Percentiles rank a stretch among this genome's conserved stretches.
Evolutionary conservation across 2,329 filamentous ascomycete genomes (phyloP).

Genomic region (Exophiala phaeomuriformis): DNA sequence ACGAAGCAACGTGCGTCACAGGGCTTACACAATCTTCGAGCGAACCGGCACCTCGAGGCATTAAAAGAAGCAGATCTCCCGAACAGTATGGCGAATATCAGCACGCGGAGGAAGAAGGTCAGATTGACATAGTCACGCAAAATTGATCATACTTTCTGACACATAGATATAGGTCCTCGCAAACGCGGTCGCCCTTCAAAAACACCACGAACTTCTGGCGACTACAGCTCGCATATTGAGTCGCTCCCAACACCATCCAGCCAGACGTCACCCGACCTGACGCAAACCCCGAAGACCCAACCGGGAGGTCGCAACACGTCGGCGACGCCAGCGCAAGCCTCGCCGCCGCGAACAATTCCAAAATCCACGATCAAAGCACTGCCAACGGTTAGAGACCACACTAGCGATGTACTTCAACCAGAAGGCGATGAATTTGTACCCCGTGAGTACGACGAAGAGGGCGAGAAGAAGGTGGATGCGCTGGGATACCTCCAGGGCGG

Average conservation of each 20-base stretch:
- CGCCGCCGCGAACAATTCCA: constrained; percentile 43
- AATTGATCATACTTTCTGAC: constrained; percentile 3
- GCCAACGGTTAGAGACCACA: constrained; percentile 92
- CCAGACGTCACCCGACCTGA: constrained; percentile 29
- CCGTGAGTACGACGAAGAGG: constrained; percentile 83
- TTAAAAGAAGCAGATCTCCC: constrained; percentile 74
- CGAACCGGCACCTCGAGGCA: constrained; percentile 52
- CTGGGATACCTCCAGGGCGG: constrained; percentile 75
- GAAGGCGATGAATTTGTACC: constrained; percentile 92
- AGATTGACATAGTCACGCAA: constrained; percentile 35
- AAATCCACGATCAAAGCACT: constrained; percentile 73
- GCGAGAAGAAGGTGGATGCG: constrained; percentile 84
- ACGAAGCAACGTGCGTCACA: constrained; percentile 30
- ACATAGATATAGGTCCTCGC: constrained; percentile 32
- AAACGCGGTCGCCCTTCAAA: constrained; percentile 47
- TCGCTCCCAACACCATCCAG: constrained; percentile 30
- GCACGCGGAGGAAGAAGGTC: constrained; percentile 52
- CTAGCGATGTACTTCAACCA: constrained; percentile 83
- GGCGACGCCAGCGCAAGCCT: constrained; percentile 51
- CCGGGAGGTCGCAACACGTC: constrained; percentile 9
- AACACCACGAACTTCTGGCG: constrained; percentile 36
- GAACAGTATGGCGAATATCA: constrained; percentile 53
- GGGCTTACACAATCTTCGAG: constrained; percentile 35
- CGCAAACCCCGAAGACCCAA: constrained; percentile 36
- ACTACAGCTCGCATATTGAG: constrained; percentile 28